Base-by-base conservation (phyloP, 495 filamentous ascomycete genomes). In the Penicillium goetzii region DNA sequence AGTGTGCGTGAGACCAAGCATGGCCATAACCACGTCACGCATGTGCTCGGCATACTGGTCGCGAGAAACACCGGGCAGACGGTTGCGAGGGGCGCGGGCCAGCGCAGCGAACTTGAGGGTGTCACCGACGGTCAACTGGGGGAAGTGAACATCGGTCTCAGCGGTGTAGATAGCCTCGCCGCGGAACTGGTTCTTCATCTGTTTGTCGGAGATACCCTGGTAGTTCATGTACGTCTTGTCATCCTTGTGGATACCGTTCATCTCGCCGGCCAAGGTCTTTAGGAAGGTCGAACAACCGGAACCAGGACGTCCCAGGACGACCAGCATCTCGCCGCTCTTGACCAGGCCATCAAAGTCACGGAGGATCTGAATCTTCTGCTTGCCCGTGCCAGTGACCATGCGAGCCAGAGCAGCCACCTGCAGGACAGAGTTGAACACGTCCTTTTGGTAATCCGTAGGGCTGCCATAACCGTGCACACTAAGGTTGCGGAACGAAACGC, bases 391-490 rank as follows among this genome's bases (percentile, higher is more conserved):
- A 52, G 76, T 69, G 5, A 83, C 21, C 34, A 67, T 63, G 52
- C 79, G 80, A 30, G 81, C 70, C 9, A 86, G 56, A 8, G 81
- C 80, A 23, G 78, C 79, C 14, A 78, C 65, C 62, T 88, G 83
- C 50, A 92, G 74, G 70, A 86, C 82, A 28, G 88, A 78, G 73
- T 92, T 93, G 65, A 83, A 78, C 56, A 92, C 86, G 75, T 90
- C 87, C 78, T 93, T 93, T 72, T 95, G 91, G 69, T 90, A 94
- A 74, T 93, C 90, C 2, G 90, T 91, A 1, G 89, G 78, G 49
- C 83, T 85, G 25, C 90, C 91, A 70, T 87, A 93, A 33, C 91
- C 91, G 74, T 92, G 87, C 25, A 92, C 88, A 61, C 84, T 90
- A 60, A 95, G 78, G 66, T 91, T 85, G 67, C 82, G 84, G 68